Evolutionary conservation across 179 eudicot genomes (phyloP).

Genomic region (Monotropa hypopitys): DNA sequence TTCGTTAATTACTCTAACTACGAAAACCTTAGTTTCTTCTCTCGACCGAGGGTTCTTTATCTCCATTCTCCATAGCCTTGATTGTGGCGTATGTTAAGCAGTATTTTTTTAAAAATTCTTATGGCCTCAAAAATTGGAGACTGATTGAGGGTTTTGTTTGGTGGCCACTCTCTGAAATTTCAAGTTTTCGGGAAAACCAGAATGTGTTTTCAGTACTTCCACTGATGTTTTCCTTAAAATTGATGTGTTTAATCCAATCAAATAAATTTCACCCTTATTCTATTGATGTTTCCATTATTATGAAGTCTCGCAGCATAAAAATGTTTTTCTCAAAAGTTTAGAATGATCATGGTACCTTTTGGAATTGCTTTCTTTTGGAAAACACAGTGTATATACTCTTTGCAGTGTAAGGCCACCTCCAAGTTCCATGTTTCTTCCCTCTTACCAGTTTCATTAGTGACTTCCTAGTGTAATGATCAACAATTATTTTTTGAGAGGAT

Average conservation of each 20-base stretch:
- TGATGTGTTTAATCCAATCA: background rate
- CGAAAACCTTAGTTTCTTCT: background rate
- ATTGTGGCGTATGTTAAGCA: background rate
- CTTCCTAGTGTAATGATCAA: background rate
- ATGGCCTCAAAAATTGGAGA: background rate
- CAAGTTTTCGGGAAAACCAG: background rate
- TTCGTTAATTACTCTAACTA: background rate
- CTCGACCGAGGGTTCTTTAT: background rate
- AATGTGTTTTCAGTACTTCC: background rate
- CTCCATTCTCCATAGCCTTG: background rate
- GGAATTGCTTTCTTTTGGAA: background rate
- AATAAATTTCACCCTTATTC: background rate
- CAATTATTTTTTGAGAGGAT: background rate
- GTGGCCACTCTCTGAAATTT: background rate
- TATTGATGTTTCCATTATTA: background rate
- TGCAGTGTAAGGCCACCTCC: background rate
- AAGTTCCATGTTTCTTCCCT: background rate
- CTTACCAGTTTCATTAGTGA: too few species aligned
- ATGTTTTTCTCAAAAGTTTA: background rate
- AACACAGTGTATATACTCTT: background rate
- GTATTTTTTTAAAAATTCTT: background rate
- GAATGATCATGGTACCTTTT: background rate
- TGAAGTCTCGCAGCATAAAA: background rate
- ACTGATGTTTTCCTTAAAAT: background rate
- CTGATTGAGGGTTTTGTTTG: background rate